Conservation (phyloP, 1,139 yeast species). For the Kurtzmaniella quercitrusa region DNA sequence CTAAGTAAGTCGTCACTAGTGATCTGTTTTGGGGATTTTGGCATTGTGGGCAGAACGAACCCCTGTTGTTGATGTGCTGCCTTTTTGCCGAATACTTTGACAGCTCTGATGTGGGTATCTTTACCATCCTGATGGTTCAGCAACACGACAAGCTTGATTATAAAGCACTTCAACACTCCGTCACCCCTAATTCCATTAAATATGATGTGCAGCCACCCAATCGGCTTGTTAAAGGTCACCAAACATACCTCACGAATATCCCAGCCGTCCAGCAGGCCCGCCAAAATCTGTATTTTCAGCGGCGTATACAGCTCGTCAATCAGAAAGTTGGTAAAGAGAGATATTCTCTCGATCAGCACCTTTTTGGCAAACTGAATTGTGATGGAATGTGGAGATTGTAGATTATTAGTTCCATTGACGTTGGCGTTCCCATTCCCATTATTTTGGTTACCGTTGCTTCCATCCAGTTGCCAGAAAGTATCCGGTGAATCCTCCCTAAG, state of each 20-base stretch:
- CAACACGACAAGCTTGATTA: slow-evolving; percentile 63
- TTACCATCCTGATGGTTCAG: slow-evolving; percentile 95
- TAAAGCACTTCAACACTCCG: slow-evolving; percentile 67
- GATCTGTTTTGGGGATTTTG: not conserved
- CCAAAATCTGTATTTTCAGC: slow-evolving; percentile 59
- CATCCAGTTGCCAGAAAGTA: slow-evolving; percentile 94
- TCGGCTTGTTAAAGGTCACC: slow-evolving; percentile 63
- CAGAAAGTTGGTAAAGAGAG: slow-evolving; percentile 62
- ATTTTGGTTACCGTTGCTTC: slow-evolving; percentile 37
- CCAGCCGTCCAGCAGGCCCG: slow-evolving; percentile 81
- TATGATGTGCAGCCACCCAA: slow-evolving; percentile 80
- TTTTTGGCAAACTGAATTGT: slow-evolving; percentile 79
- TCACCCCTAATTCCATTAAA: slow-evolving; percentile 59
- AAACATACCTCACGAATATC: slow-evolving; percentile 74
- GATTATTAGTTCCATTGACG: slow-evolving; percentile 23
- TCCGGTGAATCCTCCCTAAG: slow-evolving; percentile 73
- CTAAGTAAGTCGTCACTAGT: slow-evolving; percentile 19
- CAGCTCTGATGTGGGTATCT: slow-evolving; percentile 84
- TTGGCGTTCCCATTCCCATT: slow-evolving; percentile 17
- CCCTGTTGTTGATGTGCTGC: slow-evolving; percentile 7
- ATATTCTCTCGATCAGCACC: slow-evolving; percentile 66
- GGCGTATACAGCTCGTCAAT: slow-evolving; percentile 95
- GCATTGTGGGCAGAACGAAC: not conserved
- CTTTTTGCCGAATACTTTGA: slow-evolving; percentile 42
- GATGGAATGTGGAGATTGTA: slow-evolving; percentile 77